These are phyloP conservation scores for Ophiosphaerella korrae DNA, from an alignment of 2,329 filamentous ascomycete species.

Conservation along the genomic window DNA sequence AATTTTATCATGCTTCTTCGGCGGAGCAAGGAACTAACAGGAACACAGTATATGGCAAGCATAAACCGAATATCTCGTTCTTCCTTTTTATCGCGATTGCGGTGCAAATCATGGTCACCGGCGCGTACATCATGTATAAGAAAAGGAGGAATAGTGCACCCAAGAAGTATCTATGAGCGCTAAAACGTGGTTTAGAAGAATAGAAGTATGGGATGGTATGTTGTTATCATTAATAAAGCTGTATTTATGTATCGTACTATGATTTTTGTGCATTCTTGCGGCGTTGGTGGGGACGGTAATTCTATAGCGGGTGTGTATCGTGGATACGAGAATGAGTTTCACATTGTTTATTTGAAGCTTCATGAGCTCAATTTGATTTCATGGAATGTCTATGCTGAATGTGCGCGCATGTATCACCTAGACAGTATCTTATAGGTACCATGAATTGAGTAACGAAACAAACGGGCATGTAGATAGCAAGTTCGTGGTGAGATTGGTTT, in stretches of 20 bases:
- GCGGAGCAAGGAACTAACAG: constrained; percentile 18
- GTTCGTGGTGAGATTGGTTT: constrained; percentile 31
- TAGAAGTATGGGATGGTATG: no score
- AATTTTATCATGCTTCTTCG: background rate
- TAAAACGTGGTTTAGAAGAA: no score
- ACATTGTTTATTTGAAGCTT: no score
- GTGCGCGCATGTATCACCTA: no score
- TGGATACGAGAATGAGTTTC: no score
- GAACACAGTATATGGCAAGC: constrained; percentile 55
- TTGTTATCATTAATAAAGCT: no score
- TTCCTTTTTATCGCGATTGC: constrained; percentile 74
- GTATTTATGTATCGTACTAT: background rate
- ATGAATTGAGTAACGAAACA: background rate
- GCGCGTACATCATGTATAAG: constrained; percentile 78
- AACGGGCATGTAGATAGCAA: constrained; percentile 4
- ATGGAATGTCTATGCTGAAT: no score
- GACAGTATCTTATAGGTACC: no score
- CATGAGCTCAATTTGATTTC: no score
- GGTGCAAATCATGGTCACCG: constrained; percentile 73
- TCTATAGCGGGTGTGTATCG: no score
- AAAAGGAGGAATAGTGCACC: constrained; percentile 73
- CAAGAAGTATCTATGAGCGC: constrained; percentile 82
- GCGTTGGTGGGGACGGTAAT: background rate
- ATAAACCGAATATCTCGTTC: constrained; percentile 62
- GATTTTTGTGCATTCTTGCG: background rate